phyloP scores from a whole-genome alignment of 83 land plant genomes.

The Thuja plicata region DNA sequence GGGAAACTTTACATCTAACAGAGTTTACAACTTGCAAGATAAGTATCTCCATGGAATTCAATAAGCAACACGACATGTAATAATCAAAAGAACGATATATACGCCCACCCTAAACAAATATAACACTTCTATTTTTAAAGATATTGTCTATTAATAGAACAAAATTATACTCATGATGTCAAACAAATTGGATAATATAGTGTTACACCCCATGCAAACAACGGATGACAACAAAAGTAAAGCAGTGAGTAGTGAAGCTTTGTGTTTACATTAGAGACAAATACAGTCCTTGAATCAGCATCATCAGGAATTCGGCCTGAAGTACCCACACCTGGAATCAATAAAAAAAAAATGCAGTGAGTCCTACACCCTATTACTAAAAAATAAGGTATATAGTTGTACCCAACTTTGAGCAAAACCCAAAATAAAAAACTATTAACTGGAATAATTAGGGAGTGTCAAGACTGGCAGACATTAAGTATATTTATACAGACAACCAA shows the following conservation, averaged over 20 bases:
- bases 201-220: background rate
- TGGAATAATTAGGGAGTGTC: too few relatives aligned
- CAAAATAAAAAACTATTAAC: background rate
- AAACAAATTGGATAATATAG: background rate
- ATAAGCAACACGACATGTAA: background rate
- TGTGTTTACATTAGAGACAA: slow-evolving; percentile 72
- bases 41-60: background rate
- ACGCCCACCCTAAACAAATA: background rate
- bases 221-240: background rate
- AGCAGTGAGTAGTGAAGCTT: background rate
- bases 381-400: background rate
- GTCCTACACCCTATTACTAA: background rate
- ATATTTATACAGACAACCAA: background rate
- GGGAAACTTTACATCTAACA: background rate
- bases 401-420: background rate
- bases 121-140: background rate
- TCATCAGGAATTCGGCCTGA: slow-evolving; percentile 50
- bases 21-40: background rate
- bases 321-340: slow-evolving; percentile 36
- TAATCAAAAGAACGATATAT: background rate
- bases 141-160: background rate
- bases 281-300: slow-evolving; percentile 70
- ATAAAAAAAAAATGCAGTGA: slow-evolving; percentile 1
- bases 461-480: background rate
- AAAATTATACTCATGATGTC: background rate